phyloP scores from a whole-genome alignment of 2,329 filamentous ascomycete species.

The Aspergillus sp. region DNA sequence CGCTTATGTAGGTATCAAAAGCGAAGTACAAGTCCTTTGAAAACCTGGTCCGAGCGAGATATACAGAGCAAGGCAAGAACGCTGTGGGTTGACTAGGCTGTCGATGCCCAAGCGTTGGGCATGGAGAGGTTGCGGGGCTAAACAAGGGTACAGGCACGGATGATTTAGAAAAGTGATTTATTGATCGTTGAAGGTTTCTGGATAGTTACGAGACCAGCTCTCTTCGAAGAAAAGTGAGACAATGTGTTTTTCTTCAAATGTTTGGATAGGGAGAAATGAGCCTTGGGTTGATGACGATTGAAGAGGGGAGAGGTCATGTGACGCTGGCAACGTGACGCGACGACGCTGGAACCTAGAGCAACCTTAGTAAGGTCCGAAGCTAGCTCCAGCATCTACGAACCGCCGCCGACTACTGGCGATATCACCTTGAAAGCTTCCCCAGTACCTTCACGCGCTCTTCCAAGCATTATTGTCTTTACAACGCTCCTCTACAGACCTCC shows the following conservation, averaged over 20 bases:
- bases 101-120: slow-evolving; percentile 20
- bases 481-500: neutral
- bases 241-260: neutral
- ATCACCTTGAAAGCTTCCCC: slow-evolving; percentile 5
- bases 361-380: slow-evolving; percentile 8
- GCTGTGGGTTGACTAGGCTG: neutral
- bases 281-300: neutral
- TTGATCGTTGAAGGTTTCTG: neutral
- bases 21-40: neutral
- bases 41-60: neutral
- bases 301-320: slow-evolving; percentile 7
- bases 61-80: neutral
- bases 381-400: slow-evolving; percentile 12
- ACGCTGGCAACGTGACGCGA: slow-evolving; percentile 9
- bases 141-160: neutral
- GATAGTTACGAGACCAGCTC: neutral
- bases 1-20: neutral
- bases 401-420: neutral
- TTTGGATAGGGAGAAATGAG: neutral
- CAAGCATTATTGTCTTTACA: neutral
- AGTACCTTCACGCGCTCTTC: neutral
- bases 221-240: neutral
- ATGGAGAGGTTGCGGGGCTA: neutral
- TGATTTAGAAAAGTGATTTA: neutral
- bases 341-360: slow-evolving; percentile 3